phyloP scores from a whole-genome alignment of 2,329 filamentous ascomycete genomes.

The Diaporthe citriasiana region DNA sequence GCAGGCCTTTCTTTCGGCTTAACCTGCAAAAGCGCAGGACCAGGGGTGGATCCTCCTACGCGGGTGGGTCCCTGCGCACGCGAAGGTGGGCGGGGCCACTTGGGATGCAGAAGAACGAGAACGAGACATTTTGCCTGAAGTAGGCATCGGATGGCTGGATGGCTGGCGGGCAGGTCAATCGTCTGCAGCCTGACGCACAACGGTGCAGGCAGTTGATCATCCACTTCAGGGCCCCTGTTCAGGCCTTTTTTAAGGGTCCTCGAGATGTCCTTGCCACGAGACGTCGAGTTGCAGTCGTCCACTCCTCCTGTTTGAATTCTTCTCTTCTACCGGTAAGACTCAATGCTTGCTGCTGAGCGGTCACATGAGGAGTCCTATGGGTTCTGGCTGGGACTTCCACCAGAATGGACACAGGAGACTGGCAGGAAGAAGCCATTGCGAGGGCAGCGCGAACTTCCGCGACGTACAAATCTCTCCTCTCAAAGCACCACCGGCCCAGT shows the following conservation, averaged over 20 bases:
- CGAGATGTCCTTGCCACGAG: slow-evolving; percentile 2
- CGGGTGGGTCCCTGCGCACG: slow-evolving; percentile 39
- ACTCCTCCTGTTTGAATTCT: not conserved
- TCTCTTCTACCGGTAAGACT: not conserved
- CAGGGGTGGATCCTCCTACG: slow-evolving; percentile 39
- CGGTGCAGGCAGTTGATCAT: slow-evolving; percentile 29
- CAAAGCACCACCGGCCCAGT: slow-evolving; percentile 17
- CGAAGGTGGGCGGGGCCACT: slow-evolving; percentile 41
- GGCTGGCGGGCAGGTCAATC: slow-evolving; percentile 32
- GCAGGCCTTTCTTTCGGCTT: slow-evolving; percentile 43
- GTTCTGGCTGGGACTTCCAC: not conserved
- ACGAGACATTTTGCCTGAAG: slow-evolving; percentile 35
- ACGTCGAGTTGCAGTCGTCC: slow-evolving; percentile 21
- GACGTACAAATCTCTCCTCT: slow-evolving; percentile 5
- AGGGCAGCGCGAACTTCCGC: not conserved
- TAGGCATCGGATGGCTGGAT: slow-evolving; percentile 24
- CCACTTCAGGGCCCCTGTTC: slow-evolving; percentile 23
- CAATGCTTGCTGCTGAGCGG: slow-evolving; percentile 6
- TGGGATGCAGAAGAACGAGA: slow-evolving; percentile 35
- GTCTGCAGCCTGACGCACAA: slow-evolving; percentile 38
- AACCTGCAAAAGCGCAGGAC: slow-evolving; percentile 39
- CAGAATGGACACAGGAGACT: not conserved
- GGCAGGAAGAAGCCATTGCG: not conserved
- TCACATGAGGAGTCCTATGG: too few relatives aligned
- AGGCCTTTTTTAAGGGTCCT: slow-evolving; percentile 27